phyloP scores from a whole-genome alignment of 176 grass and related monocot species.

The Oropetium thomaeum region DNA sequence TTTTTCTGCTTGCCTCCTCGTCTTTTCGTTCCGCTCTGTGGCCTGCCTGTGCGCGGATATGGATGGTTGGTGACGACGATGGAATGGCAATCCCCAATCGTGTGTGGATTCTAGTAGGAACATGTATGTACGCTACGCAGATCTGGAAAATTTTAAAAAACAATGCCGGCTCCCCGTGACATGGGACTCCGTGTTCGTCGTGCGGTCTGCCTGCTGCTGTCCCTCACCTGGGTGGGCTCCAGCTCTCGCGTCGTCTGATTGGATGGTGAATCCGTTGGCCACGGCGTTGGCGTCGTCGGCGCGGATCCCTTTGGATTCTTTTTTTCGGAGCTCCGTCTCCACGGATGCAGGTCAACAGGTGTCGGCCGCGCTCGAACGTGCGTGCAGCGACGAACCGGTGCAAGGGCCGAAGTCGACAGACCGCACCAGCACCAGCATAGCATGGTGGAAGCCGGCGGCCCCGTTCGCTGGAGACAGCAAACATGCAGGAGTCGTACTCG shows the following conservation, averaged over 20 bases:
- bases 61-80: background rate
- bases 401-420: no score
- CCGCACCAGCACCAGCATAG: no score
- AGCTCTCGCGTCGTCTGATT: background rate
- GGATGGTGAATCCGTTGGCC: background rate
- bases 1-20: background rate
- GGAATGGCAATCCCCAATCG: conserved; percentile 5
- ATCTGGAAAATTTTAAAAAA: background rate
- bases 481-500: no score
- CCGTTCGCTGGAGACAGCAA: no score
- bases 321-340: no score
- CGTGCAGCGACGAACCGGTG: no score
- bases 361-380: no score
- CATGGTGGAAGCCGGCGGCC: no score
- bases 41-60: no score
- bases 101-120: conserved; percentile 3
- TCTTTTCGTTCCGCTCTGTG: no score
- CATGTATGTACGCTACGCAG: background rate
- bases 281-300: background rate
- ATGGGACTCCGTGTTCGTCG: background rate
- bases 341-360: conserved; percentile 23
- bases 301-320: no score
- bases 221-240: background rate
- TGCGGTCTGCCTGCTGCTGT: conserved; percentile 2
- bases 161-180: background rate